Percentiles rank a stretch among this genome's conserved stretches.
Evolutionary conservation across 2,329 filamentous ascomycete genomes (phyloP).

Genomic region (Arachnomyces sp.): DNA sequence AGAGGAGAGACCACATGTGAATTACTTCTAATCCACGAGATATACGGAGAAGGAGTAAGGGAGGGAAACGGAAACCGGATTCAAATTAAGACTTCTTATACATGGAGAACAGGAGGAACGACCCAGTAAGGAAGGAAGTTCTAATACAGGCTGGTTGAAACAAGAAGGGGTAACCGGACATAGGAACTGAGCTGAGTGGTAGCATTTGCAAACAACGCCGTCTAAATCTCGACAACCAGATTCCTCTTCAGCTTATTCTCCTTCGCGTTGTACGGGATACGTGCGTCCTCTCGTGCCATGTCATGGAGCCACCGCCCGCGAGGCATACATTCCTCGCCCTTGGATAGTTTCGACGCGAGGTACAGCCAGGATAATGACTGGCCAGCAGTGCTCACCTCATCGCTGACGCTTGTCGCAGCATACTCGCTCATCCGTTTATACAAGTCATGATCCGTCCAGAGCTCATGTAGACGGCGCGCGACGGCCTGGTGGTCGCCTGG

Average conservation of each 20-base stretch:
- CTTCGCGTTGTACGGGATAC: slow-evolving; percentile 48
- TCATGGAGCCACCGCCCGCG: slow-evolving; percentile 65
- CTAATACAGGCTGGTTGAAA: no score
- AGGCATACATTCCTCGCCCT: slow-evolving; percentile 51
- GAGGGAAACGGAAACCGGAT: no score
- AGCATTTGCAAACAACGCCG: neutral
- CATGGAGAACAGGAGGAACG: no score
- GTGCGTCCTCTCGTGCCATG: slow-evolving; percentile 60
- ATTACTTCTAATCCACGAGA: no score
- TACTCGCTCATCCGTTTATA: slow-evolving; percentile 60
- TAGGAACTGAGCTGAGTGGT: neutral
- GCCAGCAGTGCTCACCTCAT: slow-evolving; percentile 74
- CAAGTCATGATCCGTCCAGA: slow-evolving; percentile 59
- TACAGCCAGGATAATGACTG: slow-evolving; percentile 73
- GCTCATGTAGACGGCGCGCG: slow-evolving; percentile 56
- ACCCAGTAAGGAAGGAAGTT: no score
- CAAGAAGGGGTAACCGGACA: no score
- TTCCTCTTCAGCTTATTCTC: slow-evolving; percentile 52
- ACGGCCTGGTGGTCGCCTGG: slow-evolving; percentile 63
- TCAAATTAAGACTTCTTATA: no score
- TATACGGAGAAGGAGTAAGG: no score
- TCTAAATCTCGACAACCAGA: slow-evolving; percentile 10
- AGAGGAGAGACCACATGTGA: no score
- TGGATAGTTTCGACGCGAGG: slow-evolving; percentile 59
- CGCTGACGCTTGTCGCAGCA: slow-evolving; percentile 61